A percentile compares a stretch with the other conserved stretches of the same genome.
Conservation (phyloP, 176 grass and related monocot species). For the Rhynchospora tenuis region DNA sequence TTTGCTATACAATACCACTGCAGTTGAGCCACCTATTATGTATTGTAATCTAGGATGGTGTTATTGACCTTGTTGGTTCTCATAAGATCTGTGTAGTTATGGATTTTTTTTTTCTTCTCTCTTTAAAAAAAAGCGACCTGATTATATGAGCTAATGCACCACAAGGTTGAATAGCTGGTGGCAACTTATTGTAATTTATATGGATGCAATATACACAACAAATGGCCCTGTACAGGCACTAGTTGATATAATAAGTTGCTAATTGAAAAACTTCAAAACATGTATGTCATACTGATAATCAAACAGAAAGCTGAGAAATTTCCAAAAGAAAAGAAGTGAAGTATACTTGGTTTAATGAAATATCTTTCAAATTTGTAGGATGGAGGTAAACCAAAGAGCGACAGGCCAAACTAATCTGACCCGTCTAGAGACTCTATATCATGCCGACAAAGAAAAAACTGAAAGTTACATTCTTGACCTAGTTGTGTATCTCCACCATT, state of each 20-base stretch:
- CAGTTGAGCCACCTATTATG: background rate
- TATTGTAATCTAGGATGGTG: background rate
- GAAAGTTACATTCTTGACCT: conserved; percentile 79
- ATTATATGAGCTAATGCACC: background rate
- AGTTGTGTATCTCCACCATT: conserved; percentile 86
- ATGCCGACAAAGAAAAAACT: conserved; percentile 82
- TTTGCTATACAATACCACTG: too few relatives aligned
- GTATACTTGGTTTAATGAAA: background rate
- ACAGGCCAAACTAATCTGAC: conserved; percentile 53
- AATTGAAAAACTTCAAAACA: background rate
- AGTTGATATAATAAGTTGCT: background rate
- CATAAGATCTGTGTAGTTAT: background rate
- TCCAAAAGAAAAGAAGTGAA: background rate
- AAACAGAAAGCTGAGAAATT: background rate
- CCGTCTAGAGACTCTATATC: conserved; percentile 74
- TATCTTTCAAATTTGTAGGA: conserved; percentile 34
- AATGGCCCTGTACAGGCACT: background rate
- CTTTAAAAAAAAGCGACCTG: too few relatives aligned
- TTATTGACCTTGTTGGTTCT: background rate
- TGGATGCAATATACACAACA: background rate
- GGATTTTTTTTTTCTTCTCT: too few relatives aligned
- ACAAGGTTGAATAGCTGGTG: background rate
- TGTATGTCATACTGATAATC: background rate
- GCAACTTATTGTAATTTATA: background rate
- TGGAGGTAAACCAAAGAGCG: conserved; percentile 53